A percentile compares a stretch with the other conserved stretches of the same genome.
These are phyloP conservation scores for Endocalyx cinctus DNA, from an alignment of 2,329 filamentous ascomycete species.

Conservation along the genomic window DNA sequence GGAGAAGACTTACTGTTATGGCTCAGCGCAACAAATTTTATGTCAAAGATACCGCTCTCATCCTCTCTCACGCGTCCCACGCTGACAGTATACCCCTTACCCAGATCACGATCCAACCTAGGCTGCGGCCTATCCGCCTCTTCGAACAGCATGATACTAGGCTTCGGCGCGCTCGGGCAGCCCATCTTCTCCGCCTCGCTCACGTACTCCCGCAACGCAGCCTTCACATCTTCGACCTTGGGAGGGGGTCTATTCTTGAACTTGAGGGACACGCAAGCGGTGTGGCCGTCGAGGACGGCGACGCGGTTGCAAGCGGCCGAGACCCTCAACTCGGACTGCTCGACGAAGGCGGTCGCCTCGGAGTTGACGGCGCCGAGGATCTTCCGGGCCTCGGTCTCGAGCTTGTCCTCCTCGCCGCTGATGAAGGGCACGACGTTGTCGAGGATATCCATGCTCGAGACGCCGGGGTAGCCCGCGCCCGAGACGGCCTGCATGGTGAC, in stretches of 20 bases:
- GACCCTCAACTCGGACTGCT: conserved; percentile 70
- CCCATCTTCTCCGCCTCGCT: conserved; percentile 78
- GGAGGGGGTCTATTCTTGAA: conserved; percentile 76
- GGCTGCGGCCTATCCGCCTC: conserved; percentile 89
- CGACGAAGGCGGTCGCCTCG: conserved; percentile 68
- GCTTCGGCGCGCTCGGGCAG: conserved; percentile 78
- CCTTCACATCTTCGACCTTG: conserved; percentile 68
- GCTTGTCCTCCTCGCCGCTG: conserved; percentile 89
- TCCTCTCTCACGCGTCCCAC: conserved; percentile 85
- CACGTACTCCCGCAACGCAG: conserved; percentile 74
- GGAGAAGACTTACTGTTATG: conserved; percentile 57
- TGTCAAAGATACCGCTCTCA: conserved; percentile 83
- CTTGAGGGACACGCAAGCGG: conserved; percentile 82
- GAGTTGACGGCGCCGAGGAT: conserved; percentile 75
- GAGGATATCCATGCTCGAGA: conserved; percentile 90
- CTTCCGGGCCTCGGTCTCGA: conserved; percentile 91
- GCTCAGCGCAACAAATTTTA: conserved; percentile 90
- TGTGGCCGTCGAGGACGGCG: conserved; percentile 92
- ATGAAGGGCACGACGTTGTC: conserved; percentile 97
- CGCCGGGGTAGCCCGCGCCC: conserved; percentile 85
- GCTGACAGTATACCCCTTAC: conserved; percentile 83
- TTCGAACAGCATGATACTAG: conserved; percentile 83
- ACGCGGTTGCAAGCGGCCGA: conserved; percentile 91
- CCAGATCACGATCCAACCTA: conserved; percentile 79
- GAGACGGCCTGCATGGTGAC: conserved; percentile 95